Percentiles rank a stretch among this genome's conserved stretches.
phyloP scores from a whole-genome alignment of 495 filamentous ascomycete species.

The Podospora conica region DNA sequence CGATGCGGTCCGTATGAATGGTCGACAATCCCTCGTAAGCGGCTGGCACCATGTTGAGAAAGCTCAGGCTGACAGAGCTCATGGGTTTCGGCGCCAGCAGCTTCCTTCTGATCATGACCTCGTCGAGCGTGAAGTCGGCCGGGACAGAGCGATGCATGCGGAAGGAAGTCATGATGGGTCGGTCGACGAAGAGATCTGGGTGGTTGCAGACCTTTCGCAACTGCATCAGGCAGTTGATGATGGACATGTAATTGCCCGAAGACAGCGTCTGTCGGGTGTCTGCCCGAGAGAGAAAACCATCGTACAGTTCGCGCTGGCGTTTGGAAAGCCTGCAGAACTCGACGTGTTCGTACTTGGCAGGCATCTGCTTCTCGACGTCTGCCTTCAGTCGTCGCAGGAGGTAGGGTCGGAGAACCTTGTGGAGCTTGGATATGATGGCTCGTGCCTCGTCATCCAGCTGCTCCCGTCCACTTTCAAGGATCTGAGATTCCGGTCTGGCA shows the following conservation, averaged over 20 bases:
- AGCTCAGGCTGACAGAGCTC: slow-evolving; percentile 61
- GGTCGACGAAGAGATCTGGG: slow-evolving; percentile 95
- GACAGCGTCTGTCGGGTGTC: slow-evolving; percentile 81
- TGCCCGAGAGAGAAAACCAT: slow-evolving; percentile 92
- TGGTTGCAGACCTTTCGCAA: slow-evolving; percentile 98
- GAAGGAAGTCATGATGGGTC: slow-evolving; percentile 95
- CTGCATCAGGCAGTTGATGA: slow-evolving; percentile 98
- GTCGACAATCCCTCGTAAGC: slow-evolving; percentile 61
- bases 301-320: slow-evolving; percentile 89
- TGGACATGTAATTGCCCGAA: slow-evolving; percentile 95
- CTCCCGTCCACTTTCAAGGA: slow-evolving; percentile 88
- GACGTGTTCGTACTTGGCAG: slow-evolving; percentile 93
- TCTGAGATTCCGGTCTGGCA: slow-evolving; percentile 85
- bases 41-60: slow-evolving; percentile 75
- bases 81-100: slow-evolving; percentile 62
- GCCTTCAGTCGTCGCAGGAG: slow-evolving; percentile 89
- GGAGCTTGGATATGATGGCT: slow-evolving; percentile 81
- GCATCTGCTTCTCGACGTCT: slow-evolving; percentile 99
- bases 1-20: slow-evolving; percentile 55
- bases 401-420: slow-evolving; percentile 88
- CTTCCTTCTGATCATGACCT: slow-evolving; percentile 60
- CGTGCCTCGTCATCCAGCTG: slow-evolving; percentile 90
- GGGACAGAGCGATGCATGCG: slow-evolving; percentile 80
- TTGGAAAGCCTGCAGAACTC: slow-evolving; percentile 92
- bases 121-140: slow-evolving; percentile 73